phyloP scores from a whole-genome alignment of 2,329 filamentous ascomycete species.

The Pyrenophora teres region DNA sequence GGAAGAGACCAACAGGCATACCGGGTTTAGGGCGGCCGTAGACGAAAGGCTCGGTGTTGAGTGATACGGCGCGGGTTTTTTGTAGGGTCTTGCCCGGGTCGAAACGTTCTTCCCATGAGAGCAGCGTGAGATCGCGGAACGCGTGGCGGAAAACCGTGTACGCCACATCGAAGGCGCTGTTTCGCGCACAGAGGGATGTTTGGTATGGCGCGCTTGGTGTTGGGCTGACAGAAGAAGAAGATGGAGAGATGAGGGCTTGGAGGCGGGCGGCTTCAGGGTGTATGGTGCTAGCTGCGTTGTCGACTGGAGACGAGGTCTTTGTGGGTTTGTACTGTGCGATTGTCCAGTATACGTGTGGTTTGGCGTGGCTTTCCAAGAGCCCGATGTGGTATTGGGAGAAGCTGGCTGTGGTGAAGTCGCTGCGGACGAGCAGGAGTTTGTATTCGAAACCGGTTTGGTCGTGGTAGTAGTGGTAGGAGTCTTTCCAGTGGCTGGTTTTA shows the following conservation, averaged over 20 bases:
- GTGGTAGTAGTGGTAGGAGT: constrained; percentile 64
- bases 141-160: constrained; percentile 45
- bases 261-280: constrained; percentile 17
- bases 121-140: constrained; percentile 49
- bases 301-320: neutral
- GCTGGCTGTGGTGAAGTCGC: constrained; percentile 52
- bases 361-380: constrained; percentile 41
- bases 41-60: constrained; percentile 34
- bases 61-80: constrained; percentile 17
- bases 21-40: constrained; percentile 27
- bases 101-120: constrained; percentile 51
- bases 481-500: constrained; percentile 47
- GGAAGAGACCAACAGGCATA: constrained; percentile 17
- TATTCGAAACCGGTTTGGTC: constrained; percentile 69
- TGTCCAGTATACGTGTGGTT: constrained; percentile 39
- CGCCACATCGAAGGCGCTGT: constrained; percentile 40
- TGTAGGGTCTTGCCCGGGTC: constrained; percentile 26
- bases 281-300: too few relatives aligned
- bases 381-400: constrained; percentile 59
- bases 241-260: constrained; percentile 11
- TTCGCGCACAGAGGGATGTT: constrained; percentile 35
- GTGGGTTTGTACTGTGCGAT: constrained; percentile 34
- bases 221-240: too few relatives aligned
- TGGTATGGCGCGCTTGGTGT: constrained; percentile 14
- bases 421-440: constrained; percentile 64